Evolutionary conservation across 2,329 filamentous ascomycete species (phyloP).

Genomic region (Plectosphaerella plurivora): DNA sequence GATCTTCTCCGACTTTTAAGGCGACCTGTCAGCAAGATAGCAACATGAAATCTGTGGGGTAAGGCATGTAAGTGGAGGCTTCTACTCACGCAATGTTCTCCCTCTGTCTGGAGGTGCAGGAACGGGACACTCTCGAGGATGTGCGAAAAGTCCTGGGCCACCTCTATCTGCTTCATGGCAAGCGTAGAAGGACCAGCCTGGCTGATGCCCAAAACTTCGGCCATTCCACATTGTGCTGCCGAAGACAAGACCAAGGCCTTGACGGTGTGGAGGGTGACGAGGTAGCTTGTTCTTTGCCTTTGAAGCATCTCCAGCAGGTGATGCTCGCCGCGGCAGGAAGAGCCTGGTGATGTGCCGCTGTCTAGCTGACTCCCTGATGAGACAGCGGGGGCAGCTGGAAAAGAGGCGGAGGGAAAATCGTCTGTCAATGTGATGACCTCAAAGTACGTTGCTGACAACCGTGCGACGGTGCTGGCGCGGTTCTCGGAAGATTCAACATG

Average conservation of each 20-base stretch:
- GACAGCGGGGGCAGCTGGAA: no score
- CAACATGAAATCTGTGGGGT: no score
- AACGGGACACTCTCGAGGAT: slow-evolving; percentile 3
- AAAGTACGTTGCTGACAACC: not conserved
- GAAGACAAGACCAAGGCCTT: not conserved
- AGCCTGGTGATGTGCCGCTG: not conserved
- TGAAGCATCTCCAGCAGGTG: not conserved
- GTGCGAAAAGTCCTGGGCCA: slow-evolving; percentile 3
- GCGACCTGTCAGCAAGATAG: not conserved
- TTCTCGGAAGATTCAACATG: not conserved
- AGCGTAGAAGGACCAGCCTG: not conserved
- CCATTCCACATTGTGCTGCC: not conserved
- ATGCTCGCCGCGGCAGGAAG: not conserved
- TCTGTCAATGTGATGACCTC: slow-evolving; percentile 2
- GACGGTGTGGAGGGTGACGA: slow-evolving; percentile 4
- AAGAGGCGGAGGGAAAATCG: not conserved
- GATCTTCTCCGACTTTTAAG: slow-evolving; percentile 31
- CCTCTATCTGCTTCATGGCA: slow-evolving; percentile 5
- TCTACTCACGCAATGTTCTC: slow-evolving; percentile 4
- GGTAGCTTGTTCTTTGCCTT: not conserved
- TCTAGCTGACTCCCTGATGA: not conserved
- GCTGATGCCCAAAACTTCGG: slow-evolving; percentile 1
- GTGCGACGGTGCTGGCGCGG: not conserved
- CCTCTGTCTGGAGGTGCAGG: slow-evolving; percentile 4
- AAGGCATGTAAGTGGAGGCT: no score